Conservation (phyloP, 169 alveolate species). For the Babesia ovata region DNA sequence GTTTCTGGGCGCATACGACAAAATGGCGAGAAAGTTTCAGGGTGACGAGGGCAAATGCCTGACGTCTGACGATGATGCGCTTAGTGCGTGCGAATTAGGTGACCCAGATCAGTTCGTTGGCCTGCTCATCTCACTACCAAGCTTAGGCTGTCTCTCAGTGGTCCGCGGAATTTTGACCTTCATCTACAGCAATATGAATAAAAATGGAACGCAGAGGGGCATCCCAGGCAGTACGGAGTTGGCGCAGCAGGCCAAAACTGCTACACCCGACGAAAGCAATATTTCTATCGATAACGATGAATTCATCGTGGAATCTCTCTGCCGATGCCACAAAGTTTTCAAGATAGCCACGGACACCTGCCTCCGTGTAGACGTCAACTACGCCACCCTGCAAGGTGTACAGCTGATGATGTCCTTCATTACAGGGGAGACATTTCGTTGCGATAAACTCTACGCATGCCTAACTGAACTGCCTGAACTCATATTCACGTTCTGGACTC, state of each 20-base stretch:
- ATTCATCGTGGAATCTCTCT: constrained; percentile 2
- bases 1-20: not conserved
- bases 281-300: not conserved
- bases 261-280: not conserved
- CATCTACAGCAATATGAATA: constrained; percentile 4
- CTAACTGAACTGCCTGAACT: constrained; percentile 24
- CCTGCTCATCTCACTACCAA: constrained; percentile 12
- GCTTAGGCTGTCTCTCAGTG: constrained; percentile 23
- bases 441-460: not conserved
- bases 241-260: not conserved
- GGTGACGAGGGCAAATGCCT: constrained; percentile 23
- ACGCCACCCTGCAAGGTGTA: constrained; percentile 37
- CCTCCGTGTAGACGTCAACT: constrained; percentile 40
- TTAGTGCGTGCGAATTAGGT: not conserved
- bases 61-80: not conserved
- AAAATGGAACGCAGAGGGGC: not conserved
- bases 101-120: constrained; percentile 6
- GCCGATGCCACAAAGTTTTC: constrained; percentile 15
- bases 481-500: constrained; percentile 40
- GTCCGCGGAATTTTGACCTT: constrained; percentile 31
- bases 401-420: constrained; percentile 46
- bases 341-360: constrained; percentile 15
- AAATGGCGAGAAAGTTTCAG: not conserved
- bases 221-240: too few species aligned
- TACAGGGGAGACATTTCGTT: not conserved